Evolutionary conservation across 345 rosid species (phyloP), one percentile per base, ranked within the genome.

Genomic region (Litchi chinensis): DNA sequence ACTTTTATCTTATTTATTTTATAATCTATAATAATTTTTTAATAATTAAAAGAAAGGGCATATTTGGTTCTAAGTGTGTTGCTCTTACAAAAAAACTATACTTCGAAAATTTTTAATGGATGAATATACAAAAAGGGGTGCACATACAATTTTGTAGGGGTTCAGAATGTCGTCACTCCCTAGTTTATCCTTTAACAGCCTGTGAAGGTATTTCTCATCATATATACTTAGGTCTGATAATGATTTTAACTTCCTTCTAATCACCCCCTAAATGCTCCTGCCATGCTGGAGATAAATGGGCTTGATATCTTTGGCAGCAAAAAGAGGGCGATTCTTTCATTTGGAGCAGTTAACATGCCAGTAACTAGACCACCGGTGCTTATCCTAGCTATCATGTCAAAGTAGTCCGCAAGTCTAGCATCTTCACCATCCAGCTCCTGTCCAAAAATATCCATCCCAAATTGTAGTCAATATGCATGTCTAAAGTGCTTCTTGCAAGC

Each of bases 281-380:
- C 70, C 44, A 75, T 89, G 83, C 0, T 86, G n/a, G 0, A 85
- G 84, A 63, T 83, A 88, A 70, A 88, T 85, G 10, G 50, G 64
- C 0, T 65, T 86, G 71, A 87, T 84, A 22, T 90, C 93, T 52
- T 87, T 87, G 8, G 91, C 91, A 13, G 89, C 88, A 52, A 87
- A 87, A 7, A 87, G 41, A 24, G 93, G 91, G 2, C 89, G 88
- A 32, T 85, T 84, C 5, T 75, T n/a, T 81, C 82, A 21, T 83
- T 32, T 2, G 90, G 93, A 18, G 86, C 60, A 1, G 93, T 78
- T 43, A 90, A 74, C 91, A 87, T 86, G 76, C 88, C 86, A 5
- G 91, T 79, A 24, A 90, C 79, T 7, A 46, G 84, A 8, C 91
- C 91, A 5, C 93, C 90, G 0, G 52, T 46, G 52, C 52, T 46